Evolutionary conservation across 768 basidiomycete species (phyloP), one percentile per base, ranked within the genome.

Genomic region (Tylopilus sp.): DNA sequence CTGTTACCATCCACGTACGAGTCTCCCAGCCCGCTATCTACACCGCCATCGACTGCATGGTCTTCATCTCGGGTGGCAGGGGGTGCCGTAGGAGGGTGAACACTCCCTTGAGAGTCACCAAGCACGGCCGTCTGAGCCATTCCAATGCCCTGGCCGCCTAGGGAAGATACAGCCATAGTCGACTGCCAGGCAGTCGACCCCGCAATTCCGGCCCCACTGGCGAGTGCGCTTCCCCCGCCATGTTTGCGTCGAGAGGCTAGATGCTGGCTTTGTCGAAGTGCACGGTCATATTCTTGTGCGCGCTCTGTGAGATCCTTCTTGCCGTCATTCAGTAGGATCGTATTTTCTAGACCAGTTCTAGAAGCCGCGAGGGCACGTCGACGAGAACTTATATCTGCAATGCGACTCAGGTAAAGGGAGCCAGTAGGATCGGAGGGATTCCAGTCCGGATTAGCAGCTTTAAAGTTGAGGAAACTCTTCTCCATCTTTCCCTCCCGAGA

Each of bases 401-500:
- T 84, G 44, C 89, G 82, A 58, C 80, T 88, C 48, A 98, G 83
- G 69, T 93, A 98, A 13, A 97, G 76, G 3, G 94, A 98, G 12
- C 92, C 87, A 4, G 90, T 81, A 1, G 93, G 92, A 65, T 99
- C 95, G 1, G 84, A 77, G 1, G 96, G 96, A 56, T 83, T 88
- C 96, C 96, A 99, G 54, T 93, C 91, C 12, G 96, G 96, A 72
- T 98, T 91, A 1, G 92, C 88, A 38, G 92, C 92, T 74, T 95
- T 96, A 78, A 97, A 97, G 65, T 89, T 92, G 29, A 96, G 75
- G 74, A 97, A 91, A 69, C 89, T 92, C 75, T 98, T 97, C 77
- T 99, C 97, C 95, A 99, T 98, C 79, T 99, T 99, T 31, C 92
- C 92, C 60, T 96, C 89, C 56, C 89, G 90, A 6, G 89, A 91